phyloP scores from a whole-genome alignment of 2,329 filamentous ascomycete species.

The Claviceps capensis region DNA sequence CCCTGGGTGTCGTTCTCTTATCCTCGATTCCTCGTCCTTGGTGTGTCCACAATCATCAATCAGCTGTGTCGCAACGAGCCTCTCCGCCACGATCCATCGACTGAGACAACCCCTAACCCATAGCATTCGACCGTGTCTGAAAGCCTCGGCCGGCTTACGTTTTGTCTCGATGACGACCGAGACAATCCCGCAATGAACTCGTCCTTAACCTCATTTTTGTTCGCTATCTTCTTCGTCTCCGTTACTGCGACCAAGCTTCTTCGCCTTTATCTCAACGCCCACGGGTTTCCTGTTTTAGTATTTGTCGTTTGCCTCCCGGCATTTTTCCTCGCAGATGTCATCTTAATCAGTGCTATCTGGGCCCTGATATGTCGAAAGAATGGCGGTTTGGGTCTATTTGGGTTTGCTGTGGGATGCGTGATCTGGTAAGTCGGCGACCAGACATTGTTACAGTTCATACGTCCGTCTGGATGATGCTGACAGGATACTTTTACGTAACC shows the following conservation, averaged over 20 bases:
- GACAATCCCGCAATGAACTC: slow-evolving; percentile 6
- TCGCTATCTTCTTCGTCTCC: slow-evolving; percentile 17
- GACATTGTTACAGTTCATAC: no score
- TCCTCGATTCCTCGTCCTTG: background rate
- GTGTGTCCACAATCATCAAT: background rate
- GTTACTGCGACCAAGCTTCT: slow-evolving; percentile 16
- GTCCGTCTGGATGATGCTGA: background rate
- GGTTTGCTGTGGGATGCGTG: slow-evolving; percentile 11
- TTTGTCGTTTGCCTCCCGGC: slow-evolving; percentile 20
- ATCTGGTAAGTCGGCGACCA: slow-evolving; percentile 13
- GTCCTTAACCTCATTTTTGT: slow-evolving; percentile 14
- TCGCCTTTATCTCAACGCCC: slow-evolving; percentile 15
- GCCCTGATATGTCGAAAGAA: slow-evolving; percentile 14
- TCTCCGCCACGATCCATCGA: background rate
- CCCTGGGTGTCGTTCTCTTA: background rate
- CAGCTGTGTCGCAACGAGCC: background rate
- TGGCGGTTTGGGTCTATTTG: slow-evolving; percentile 11
- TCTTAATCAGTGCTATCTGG: slow-evolving; percentile 13
- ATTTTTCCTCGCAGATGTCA: slow-evolving; percentile 16
- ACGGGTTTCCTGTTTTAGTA: slow-evolving; percentile 12
- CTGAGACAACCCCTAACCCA: no score
- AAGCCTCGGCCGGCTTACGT: background rate
- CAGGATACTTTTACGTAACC: background rate
- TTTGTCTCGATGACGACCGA: slow-evolving; percentile 3
- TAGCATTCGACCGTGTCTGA: background rate